Evolutionary conservation across 2,329 filamentous ascomycete genomes (phyloP).

Genomic region (Zalaria obscura): DNA sequence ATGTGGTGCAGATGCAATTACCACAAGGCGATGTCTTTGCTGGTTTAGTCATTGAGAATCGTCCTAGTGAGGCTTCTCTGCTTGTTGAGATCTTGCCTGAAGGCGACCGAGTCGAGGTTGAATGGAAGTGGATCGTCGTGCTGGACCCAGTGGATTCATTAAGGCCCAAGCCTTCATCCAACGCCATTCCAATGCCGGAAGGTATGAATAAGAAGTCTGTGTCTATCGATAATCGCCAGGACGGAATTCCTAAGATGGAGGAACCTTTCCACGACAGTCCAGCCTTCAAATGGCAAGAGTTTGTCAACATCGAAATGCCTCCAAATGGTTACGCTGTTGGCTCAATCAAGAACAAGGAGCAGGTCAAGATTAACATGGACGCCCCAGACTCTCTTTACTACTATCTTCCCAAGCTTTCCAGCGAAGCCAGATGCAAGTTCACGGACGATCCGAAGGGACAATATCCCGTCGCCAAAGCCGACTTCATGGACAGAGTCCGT

Average conservation of each 20-base stretch:
- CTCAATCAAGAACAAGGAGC: conserved; percentile 23
- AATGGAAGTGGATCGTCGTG: conserved; percentile 74
- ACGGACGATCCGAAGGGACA: conserved; percentile 57
- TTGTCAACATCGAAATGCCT: conserved; percentile 40
- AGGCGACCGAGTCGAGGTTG: conserved; percentile 63
- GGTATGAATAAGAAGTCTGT: conserved; percentile 33
- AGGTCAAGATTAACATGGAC: conserved; percentile 56
- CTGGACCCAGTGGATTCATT: conserved; percentile 56
- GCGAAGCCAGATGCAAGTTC: conserved; percentile 81
- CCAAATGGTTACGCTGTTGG: conserved; percentile 25
- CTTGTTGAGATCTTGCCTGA: conserved; percentile 74
- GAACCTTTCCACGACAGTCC: conserved; percentile 32
- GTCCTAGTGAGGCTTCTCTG: conserved; percentile 57
- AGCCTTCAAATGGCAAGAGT: conserved; percentile 47
- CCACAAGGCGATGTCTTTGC: conserved; percentile 79
- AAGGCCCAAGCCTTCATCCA: conserved; percentile 59
- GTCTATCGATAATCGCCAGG: conserved; percentile 32
- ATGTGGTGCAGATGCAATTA: conserved; percentile 78
- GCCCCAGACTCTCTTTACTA: conserved; percentile 72
- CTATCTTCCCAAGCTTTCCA: conserved; percentile 75
- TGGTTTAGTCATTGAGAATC: conserved; percentile 74
- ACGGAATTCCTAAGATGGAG: conserved; percentile 33
- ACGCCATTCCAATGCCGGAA: conserved; percentile 55
- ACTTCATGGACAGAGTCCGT: conserved; percentile 55
- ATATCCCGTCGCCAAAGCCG: conserved; percentile 53